These are phyloP conservation scores for Aspergillus brasiliensis DNA, from an alignment of 2,329 filamentous ascomycete genomes.

Conservation along the genomic window DNA sequence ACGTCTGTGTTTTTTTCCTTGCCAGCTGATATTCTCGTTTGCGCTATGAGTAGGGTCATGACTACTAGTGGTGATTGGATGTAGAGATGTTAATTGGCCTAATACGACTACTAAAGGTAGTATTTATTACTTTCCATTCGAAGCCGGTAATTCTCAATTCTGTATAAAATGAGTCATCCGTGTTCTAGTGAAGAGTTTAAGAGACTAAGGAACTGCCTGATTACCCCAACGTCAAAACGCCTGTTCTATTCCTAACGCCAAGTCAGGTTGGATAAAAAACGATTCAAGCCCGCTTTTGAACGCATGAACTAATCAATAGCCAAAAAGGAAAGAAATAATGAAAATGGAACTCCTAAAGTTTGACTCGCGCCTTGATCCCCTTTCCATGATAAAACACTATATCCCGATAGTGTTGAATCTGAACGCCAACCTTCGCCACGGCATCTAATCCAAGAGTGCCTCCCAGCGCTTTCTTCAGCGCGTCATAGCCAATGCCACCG, in stretches of 20 bases:
- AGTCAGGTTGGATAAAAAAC: no score
- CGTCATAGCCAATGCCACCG: conserved; percentile 78
- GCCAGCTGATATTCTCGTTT: neutral
- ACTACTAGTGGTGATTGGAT: neutral
- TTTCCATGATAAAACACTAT: conserved; percentile 69
- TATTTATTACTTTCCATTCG: no score
- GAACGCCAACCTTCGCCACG: conserved; percentile 71
- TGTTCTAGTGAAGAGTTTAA: neutral
- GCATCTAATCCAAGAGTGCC: conserved; percentile 79
- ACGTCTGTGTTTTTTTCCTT: neutral
- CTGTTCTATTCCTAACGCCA: conserved; percentile 2
- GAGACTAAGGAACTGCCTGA: neutral
- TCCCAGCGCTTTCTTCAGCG: conserved; percentile 76
- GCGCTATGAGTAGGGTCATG: neutral
- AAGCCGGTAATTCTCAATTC: no score
- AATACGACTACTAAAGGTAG: neutral
- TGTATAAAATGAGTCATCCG: no score
- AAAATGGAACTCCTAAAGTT: conserved; percentile 24
- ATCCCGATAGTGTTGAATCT: conserved; percentile 74
- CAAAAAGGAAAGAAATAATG: conserved; percentile 8
- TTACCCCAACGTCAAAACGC: neutral
- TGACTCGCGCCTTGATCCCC: conserved; percentile 69
- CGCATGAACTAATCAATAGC: neutral
- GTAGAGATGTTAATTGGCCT: neutral
- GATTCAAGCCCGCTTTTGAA: neutral